Evolutionary conservation across 2,329 filamentous ascomycete genomes (phyloP).

Genomic region (Pseudopyricularia javanii): DNA sequence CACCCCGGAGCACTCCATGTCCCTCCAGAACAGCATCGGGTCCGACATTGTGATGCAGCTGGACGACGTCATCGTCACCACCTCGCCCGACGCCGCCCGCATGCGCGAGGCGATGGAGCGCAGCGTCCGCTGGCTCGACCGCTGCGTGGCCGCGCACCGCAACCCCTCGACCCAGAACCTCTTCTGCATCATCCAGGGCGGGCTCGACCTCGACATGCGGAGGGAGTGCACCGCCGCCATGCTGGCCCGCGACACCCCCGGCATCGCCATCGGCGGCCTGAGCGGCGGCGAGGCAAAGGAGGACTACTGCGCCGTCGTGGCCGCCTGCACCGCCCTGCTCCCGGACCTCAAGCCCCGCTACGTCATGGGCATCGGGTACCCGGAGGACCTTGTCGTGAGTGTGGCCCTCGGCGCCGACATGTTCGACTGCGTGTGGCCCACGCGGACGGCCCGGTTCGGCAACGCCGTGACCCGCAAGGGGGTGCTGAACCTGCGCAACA

Average conservation of each 20-base stretch:
- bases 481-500: conserved; percentile 73
- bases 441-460: conserved; percentile 87
- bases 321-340: conserved; percentile 71
- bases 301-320: conserved; percentile 83
- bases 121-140: conserved; percentile 88
- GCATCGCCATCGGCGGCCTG: conserved; percentile 90
- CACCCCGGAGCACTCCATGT: conserved; percentile 94
- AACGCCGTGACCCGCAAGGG: conserved; percentile 79
- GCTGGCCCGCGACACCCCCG: conserved; percentile 82
- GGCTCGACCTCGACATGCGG: conserved; percentile 77
- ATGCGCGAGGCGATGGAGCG: conserved; percentile 94
- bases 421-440: conserved; percentile 99
- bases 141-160: conserved; percentile 82
- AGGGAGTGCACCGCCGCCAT: conserved; percentile 75
- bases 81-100: conserved; percentile 73
- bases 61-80: conserved; percentile 94
- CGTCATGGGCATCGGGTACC: conserved; percentile 98
- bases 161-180: conserved; percentile 78
- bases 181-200: conserved; percentile 98
- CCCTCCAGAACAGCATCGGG: conserved; percentile 90
- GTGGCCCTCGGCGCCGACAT: conserved; percentile 93
- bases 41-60: conserved; percentile 99
- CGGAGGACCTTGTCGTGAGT: conserved; percentile 88
- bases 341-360: conserved; percentile 93
- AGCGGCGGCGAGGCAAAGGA: conserved; percentile 91